phyloP scores from a whole-genome alignment of 2,329 filamentous ascomycete species.

The Phaeomoniella chlamydospora region DNA sequence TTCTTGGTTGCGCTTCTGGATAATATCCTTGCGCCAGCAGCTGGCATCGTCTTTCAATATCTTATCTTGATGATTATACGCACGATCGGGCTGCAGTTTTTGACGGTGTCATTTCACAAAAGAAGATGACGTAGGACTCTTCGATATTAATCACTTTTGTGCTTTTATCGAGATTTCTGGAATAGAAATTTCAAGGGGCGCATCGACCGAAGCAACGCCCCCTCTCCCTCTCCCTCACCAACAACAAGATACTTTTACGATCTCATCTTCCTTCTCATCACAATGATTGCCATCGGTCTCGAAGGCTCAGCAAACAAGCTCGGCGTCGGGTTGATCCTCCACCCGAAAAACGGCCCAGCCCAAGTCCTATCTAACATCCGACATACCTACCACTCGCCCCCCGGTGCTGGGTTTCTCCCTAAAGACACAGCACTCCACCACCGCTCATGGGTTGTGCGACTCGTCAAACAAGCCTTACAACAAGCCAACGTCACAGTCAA shows the following conservation, averaged over 20 bases:
- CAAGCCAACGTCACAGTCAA: constrained; percentile 46
- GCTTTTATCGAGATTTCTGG: too few species aligned
- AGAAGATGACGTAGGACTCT: too few species aligned
- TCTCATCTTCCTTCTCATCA: constrained; percentile 6
- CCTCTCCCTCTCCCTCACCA: too few species aligned
- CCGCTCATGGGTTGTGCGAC: constrained; percentile 63
- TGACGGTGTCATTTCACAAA: too few species aligned
- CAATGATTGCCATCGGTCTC: constrained; percentile 55
- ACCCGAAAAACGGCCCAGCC: constrained; percentile 45
- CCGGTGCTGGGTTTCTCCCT: constrained; percentile 85
- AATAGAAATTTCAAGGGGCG: too few species aligned
- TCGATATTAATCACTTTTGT: too few species aligned
- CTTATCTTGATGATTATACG: too few species aligned
- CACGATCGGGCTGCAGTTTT: too few species aligned
- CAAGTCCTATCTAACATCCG: constrained; percentile 82
- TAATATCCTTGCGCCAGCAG: too few species aligned
- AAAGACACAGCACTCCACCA: constrained; percentile 94
- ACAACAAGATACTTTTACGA: neutral
- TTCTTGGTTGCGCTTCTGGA: too few species aligned
- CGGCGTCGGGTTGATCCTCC: constrained; percentile 80
- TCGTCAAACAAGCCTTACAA: constrained; percentile 67
- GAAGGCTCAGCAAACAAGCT: constrained; percentile 98
- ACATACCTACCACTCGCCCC: constrained; percentile 83
- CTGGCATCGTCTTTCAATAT: too few species aligned
- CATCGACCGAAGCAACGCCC: too few species aligned